These are phyloP conservation scores for Polygonum maritimum DNA, from an alignment of 148 eudicot genomes.

Conservation along the genomic window DNA sequence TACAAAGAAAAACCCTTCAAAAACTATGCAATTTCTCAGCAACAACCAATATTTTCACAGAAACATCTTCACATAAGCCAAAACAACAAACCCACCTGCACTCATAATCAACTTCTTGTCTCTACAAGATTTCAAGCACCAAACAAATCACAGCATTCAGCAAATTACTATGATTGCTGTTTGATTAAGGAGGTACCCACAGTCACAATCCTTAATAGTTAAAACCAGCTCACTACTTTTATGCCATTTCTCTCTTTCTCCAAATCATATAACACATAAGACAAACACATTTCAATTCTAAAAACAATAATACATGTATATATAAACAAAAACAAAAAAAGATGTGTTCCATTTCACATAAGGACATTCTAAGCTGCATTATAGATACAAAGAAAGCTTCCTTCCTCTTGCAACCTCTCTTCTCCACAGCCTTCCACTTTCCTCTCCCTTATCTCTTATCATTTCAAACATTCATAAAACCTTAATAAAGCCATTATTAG, in stretches of 20 bases:
- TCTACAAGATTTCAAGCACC: neutral
- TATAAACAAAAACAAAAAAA: neutral
- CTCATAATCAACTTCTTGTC: neutral
- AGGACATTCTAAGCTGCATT: slow-evolving; percentile 2
- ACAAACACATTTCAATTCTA: neutral
- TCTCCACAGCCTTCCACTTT: neutral
- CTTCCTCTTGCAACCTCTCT: neutral
- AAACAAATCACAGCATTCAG: neutral
- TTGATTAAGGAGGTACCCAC: neutral
- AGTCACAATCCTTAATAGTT: neutral
- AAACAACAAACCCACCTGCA: neutral
- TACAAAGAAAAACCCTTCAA: neutral
- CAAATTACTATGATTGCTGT: neutral
- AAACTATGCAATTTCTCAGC: neutral
- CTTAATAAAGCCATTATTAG: neutral
- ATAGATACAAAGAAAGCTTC: neutral
- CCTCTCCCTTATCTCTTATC: neutral
- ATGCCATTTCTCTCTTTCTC: neutral
- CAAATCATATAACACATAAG: neutral
- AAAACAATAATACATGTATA: neutral
- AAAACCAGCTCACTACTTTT: slow-evolving; percentile 2
- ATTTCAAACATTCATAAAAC: neutral
- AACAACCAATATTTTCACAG: neutral
- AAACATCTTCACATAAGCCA: neutral
- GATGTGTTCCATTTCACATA: neutral